Evolutionary conservation across 768 basidiomycete species (phyloP).

Genomic region (Phaeotremella skinneri): DNA sequence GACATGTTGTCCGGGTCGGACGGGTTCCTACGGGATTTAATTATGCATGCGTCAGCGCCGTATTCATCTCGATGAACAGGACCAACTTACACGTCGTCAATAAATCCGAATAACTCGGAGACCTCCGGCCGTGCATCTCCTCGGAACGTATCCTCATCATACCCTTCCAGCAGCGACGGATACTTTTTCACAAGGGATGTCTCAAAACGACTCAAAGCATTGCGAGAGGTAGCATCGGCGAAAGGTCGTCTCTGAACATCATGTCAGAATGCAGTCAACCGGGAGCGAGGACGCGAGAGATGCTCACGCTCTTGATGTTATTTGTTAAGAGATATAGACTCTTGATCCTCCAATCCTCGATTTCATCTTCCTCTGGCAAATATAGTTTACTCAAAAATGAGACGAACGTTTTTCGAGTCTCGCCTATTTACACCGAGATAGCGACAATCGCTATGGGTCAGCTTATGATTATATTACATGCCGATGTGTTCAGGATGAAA

Average conservation of each 20-base stretch:
- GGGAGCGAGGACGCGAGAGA: slow-evolving; percentile 7
- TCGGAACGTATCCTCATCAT: slow-evolving; percentile 53
- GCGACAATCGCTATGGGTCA: too few species aligned
- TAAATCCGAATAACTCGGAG: slow-evolving; percentile 28
- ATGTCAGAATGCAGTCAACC: background rate
- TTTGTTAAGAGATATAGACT: slow-evolving; percentile 60
- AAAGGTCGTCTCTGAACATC: slow-evolving; percentile 59
- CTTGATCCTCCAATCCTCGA: slow-evolving; percentile 65
- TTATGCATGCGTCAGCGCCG: background rate
- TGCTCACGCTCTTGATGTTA: slow-evolving; percentile 59
- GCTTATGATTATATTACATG: too few species aligned
- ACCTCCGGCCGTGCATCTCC: slow-evolving; percentile 21
- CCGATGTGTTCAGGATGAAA: background rate
- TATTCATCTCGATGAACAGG: background rate
- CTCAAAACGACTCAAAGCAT: slow-evolving; percentile 72
- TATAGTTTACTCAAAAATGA: slow-evolving; percentile 65
- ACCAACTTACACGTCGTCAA: slow-evolving; percentile 40
- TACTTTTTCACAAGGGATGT: slow-evolving; percentile 67
- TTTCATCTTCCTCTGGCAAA: slow-evolving; percentile 62
- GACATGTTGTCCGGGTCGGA: slow-evolving; percentile 12
- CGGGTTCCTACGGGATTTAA: background rate
- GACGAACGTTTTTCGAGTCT: slow-evolving; percentile 64
- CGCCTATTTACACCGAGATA: slow-evolving; percentile 54
- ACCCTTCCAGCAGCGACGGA: slow-evolving; percentile 63
- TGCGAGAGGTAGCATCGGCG: slow-evolving; percentile 62